Evolutionary conservation across 2,329 filamentous ascomycete species (phyloP).

Genomic region (Pseudocercospora vitis): DNA sequence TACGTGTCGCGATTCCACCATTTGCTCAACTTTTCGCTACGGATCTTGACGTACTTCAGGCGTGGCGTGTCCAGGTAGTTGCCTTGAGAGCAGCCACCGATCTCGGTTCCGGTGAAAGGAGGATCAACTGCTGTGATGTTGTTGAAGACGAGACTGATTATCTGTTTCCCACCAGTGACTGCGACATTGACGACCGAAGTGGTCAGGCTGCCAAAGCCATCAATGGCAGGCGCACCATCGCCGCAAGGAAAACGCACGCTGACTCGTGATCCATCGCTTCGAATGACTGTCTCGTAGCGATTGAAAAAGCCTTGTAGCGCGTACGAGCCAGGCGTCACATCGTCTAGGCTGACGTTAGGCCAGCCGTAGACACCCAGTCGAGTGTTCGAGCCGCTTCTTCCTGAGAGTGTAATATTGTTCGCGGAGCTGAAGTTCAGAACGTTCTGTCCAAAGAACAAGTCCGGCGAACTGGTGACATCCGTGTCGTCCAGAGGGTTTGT

Average conservation of each 20-base stretch:
- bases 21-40: slow-evolving; percentile 39
- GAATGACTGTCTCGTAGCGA: slow-evolving; percentile 38
- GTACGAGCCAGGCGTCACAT: slow-evolving; percentile 37
- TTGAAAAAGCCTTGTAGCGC: slow-evolving; percentile 41
- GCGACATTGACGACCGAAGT: slow-evolving; percentile 32
- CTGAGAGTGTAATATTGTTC: slow-evolving; percentile 31
- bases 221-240: slow-evolving; percentile 36
- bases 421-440: slow-evolving; percentile 33
- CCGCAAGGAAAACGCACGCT: slow-evolving; percentile 42
- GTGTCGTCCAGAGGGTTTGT: slow-evolving; percentile 40
- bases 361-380: slow-evolving; percentile 38
- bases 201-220: slow-evolving; percentile 37
- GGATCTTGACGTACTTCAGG: slow-evolving; percentile 42
- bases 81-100: slow-evolving; percentile 42
- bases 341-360: slow-evolving; percentile 37
- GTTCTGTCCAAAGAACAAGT: slow-evolving; percentile 43
- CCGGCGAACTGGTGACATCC: slow-evolving; percentile 39
- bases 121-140: slow-evolving; percentile 32
- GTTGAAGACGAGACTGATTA: slow-evolving; percentile 35
- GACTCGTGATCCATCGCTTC: slow-evolving; percentile 41
- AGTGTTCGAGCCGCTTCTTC: slow-evolving; percentile 32
- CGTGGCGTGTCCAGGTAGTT: slow-evolving; percentile 40
- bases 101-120: slow-evolving; percentile 38
- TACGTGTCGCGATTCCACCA: slow-evolving; percentile 40
- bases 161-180: slow-evolving; percentile 35